Base-by-base conservation (phyloP, 2,329 filamentous ascomycete species). In the Penicillium decumbens region DNA sequence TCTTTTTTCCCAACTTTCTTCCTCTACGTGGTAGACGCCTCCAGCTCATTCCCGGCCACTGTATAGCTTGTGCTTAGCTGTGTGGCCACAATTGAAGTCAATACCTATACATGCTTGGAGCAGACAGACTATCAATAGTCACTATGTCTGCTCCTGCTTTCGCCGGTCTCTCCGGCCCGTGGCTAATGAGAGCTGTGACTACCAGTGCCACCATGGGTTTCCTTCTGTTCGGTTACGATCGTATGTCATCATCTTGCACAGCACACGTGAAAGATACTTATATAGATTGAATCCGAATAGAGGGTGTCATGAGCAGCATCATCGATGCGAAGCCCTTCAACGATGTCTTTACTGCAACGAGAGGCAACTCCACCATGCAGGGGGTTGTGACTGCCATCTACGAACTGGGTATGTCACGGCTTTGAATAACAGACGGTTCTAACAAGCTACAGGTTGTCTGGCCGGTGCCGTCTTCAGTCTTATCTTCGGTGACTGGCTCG, bases 191-290 rank as follows among this genome's bases (percentile, higher is more conserved):
- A 23, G 18, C 47, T 7, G 47, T 44, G 15, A 49, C 41, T 23
- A 41, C 41, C 25, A 28, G n/a, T 30, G 41, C 47, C 20, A 49
- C 47, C 6, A 41, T 44, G 6, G 80, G 78, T 3, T 82, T 83
- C 66, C 65, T 81, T 12, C 74, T 81, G 15, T 80, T 80, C 51
- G 78, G 77, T 38, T 80, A 80, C 56, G 77, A 80, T 50, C 78
- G 65, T 70, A 35, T 35, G 45, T 38, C 5, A 24, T 23, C 35
- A n/a, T 13, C 8, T 13, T 39, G 6, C 5, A 4, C 4, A 24
- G 13, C 23, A 39, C 20, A 10, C 18, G 24, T 15, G 18, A 39
- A 8, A 23, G 20, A 24, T 28, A 23, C 45, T 47, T n/a, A 47
- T 18, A 13, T 10, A 4, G 18, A n/a, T 27, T 27, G 6, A 6